These are phyloP conservation scores for Persicaria maculosa DNA, from an alignment of 148 eudicot species.

Conservation along the genomic window DNA sequence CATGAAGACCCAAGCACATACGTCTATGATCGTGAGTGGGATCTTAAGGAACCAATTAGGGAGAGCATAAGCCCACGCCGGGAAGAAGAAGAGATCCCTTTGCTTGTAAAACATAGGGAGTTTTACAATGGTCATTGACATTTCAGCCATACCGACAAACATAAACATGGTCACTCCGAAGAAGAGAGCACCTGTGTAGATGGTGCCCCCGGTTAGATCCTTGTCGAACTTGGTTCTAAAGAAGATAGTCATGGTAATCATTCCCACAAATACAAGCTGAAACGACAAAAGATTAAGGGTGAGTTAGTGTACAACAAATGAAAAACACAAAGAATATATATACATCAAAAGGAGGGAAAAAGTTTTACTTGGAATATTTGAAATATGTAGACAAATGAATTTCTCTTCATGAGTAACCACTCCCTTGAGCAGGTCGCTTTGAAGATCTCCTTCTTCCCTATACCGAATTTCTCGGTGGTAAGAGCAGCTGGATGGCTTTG, in stretches of 20 bases:
- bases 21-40: conserved; percentile 52
- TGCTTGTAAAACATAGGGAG: conserved; percentile 84
- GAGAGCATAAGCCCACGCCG: conserved; percentile 70
- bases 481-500: conserved; percentile 37
- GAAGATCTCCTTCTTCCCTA: conserved; percentile 46
- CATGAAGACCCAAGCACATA: conserved; percentile 31
- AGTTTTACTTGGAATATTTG: conserved; percentile 24
- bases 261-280: conserved; percentile 40
- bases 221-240: conserved; percentile 50
- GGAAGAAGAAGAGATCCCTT: conserved; percentile 60
- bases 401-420: conserved; percentile 59
- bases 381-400: conserved; percentile 54
- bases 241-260: conserved; percentile 53
- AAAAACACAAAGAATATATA: not conserved
- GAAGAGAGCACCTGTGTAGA: conserved; percentile 53
- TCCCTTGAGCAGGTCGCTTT: conserved; percentile 60
- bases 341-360: not conserved
- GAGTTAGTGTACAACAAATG: not conserved
- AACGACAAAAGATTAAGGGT: not conserved
- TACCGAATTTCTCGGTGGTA: conserved; percentile 41
- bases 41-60: conserved; percentile 63
- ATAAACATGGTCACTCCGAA: conserved; percentile 26
- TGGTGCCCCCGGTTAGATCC: conserved; percentile 27
- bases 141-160: conserved; percentile 64
- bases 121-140: conserved; percentile 53